These are phyloP conservation scores for Coniferiporia sulphurascens DNA, from an alignment of 1,284 basidiomycete species.

Conservation along the genomic window DNA sequence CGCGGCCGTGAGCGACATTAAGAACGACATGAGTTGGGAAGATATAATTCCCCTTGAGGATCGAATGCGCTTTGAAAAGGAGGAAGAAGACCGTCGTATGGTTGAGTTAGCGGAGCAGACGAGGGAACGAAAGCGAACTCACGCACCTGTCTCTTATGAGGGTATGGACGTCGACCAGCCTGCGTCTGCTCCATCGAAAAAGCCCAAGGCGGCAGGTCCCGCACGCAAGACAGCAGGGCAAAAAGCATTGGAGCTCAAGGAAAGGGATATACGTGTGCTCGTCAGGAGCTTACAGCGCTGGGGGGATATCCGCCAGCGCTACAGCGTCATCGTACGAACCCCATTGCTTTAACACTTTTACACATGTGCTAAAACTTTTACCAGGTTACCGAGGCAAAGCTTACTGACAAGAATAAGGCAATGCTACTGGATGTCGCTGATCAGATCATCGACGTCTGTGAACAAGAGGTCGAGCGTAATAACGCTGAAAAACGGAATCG, in stretches of 20 bases:
- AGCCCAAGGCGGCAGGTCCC: constrained; percentile 63
- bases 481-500: constrained; percentile 75
- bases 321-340: constrained; percentile 82
- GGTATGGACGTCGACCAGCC: constrained; percentile 86
- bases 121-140: constrained; percentile 76
- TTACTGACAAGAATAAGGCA: constrained; percentile 90
- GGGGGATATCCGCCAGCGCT: constrained; percentile 95
- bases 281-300: constrained; percentile 95
- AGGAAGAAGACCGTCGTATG: constrained; percentile 70
- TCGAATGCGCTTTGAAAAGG: constrained; percentile 80
- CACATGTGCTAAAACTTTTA: constrained; percentile 17
- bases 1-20: constrained; percentile 95
- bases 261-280: constrained; percentile 93
- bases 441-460: constrained; percentile 87
- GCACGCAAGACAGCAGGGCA: constrained; percentile 82
- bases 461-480: constrained; percentile 80
- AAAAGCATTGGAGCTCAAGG: constrained; percentile 94
- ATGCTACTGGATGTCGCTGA: constrained; percentile 91
- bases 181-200: constrained; percentile 58
- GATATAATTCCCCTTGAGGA: constrained; percentile 97
- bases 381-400: constrained; percentile 87
- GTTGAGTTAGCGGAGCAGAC: constrained; percentile 61
- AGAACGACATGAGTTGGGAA: constrained; percentile 98
- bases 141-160: constrained; percentile 85
- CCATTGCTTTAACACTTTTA: constrained; percentile 7